Evolutionary conservation across 2,329 filamentous ascomycete species (phyloP).

Genomic region (Cercospora zeina): DNA sequence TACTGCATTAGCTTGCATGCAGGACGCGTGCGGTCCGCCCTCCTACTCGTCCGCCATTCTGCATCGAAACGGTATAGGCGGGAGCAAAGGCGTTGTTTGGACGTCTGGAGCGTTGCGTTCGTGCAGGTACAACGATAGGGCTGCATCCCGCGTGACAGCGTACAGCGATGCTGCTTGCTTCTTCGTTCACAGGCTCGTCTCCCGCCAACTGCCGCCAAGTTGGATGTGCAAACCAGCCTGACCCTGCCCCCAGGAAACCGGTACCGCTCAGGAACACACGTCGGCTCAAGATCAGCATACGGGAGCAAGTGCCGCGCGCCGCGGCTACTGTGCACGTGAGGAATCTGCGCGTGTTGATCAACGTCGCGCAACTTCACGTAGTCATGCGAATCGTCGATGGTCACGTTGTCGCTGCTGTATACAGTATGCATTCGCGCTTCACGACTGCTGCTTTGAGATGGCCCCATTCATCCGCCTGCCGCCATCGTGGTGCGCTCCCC

Average conservation of each 20-base stretch:
- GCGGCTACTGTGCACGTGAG: neutral
- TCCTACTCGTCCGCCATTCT: slow-evolving; percentile 9
- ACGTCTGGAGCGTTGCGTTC: slow-evolving; percentile 17
- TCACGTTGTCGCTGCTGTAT: neutral
- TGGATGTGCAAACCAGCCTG: slow-evolving; percentile 5
- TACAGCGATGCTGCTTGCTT: slow-evolving; percentile 16
- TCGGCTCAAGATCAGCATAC: neutral
- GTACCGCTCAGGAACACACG: slow-evolving; percentile 10
- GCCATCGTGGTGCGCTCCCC: slow-evolving; percentile 14
- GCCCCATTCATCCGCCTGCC: slow-evolving; percentile 12
- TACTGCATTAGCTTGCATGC: slow-evolving; percentile 5
- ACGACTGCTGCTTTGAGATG: slow-evolving; percentile 11
- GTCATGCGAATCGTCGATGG: slow-evolving; percentile 6
- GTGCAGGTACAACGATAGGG: slow-evolving; percentile 22
- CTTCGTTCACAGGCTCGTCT: slow-evolving; percentile 11
- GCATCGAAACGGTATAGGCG: neutral
- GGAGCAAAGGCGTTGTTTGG: slow-evolving; percentile 12
- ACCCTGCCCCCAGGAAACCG: slow-evolving; percentile 5
- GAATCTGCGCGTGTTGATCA: neutral
- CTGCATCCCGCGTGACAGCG: slow-evolving; percentile 17
- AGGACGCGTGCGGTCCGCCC: slow-evolving; percentile 1
- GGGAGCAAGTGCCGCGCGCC: neutral
- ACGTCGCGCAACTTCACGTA: slow-evolving; percentile 9
- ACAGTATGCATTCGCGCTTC: slow-evolving; percentile 11
- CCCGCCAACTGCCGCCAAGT: neutral